Conservation (phyloP, 305 asterid genomes). For the Nicotiana rustica region DNA sequence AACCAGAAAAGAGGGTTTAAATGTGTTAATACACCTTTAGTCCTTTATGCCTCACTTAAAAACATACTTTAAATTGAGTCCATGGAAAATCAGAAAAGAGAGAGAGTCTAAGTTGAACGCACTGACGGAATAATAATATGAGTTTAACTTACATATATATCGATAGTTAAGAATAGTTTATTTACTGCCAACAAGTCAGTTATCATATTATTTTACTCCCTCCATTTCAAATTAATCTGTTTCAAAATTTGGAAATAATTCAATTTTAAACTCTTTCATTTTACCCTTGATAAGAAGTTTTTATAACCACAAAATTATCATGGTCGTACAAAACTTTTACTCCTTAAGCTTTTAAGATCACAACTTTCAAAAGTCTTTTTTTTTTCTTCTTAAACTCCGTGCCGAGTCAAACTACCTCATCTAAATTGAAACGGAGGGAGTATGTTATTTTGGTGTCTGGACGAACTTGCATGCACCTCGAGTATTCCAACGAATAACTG, state of each 20-base stretch:
- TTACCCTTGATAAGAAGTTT: too few species aligned
- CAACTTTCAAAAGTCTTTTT: too few species aligned
- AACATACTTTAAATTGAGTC: slow-evolving; percentile 8
- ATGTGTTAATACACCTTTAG: background rate
- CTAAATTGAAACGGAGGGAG: too few species aligned
- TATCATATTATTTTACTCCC: background rate
- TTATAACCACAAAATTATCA: too few species aligned
- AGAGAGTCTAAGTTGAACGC: background rate
- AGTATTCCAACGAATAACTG: background rate
- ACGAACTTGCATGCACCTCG: background rate
- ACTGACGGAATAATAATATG: background rate
- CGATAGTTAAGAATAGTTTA: background rate
- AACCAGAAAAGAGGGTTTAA: background rate
- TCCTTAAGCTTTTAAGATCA: too few species aligned
- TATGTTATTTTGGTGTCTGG: background rate
- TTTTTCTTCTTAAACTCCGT: too few species aligned
- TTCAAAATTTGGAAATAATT: too few species aligned
- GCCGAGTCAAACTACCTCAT: too few species aligned
- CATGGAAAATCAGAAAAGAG: background rate
- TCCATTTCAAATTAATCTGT: too few species aligned
- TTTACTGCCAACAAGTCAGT: background rate
- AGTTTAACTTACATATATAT: background rate
- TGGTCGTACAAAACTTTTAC: too few species aligned
- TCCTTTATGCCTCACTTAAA: background rate
- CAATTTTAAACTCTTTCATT: too few species aligned